phyloP scores from a whole-genome alignment of 1,139 yeast species.

The Pichia sp. region DNA sequence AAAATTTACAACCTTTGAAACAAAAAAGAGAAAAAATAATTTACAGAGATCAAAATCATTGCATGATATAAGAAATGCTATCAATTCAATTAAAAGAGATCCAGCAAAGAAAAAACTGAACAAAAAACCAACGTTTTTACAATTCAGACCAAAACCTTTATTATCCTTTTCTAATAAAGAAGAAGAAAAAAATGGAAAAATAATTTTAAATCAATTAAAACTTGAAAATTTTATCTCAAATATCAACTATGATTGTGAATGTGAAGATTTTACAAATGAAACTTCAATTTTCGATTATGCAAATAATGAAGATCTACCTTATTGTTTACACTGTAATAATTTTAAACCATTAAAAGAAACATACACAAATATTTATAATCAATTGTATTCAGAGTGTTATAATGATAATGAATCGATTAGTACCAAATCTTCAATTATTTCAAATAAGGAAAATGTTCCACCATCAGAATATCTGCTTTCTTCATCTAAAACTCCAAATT shows the following conservation, averaged over 20 bases:
- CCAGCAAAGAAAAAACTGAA: not conserved
- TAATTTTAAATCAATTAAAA: too few relatives aligned
- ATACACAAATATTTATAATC: not conserved
- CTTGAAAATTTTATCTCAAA: not conserved
- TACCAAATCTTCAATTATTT: constrained; percentile 4
- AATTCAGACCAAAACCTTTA: too few relatives aligned
- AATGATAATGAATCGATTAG: not conserved
- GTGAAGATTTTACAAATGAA: not conserved
- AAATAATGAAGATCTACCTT: not conserved
- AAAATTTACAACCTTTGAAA: not conserved
- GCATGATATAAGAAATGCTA: not conserved
- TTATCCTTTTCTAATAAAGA: too few relatives aligned
- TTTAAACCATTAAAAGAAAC: not conserved
- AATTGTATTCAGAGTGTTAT: constrained; percentile 2
- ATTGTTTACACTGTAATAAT: not conserved
- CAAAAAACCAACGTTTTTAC: not conserved
- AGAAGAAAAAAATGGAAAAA: too few relatives aligned
- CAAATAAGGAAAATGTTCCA: constrained; percentile 5
- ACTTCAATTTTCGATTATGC: constrained; percentile 1
- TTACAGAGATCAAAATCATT: not conserved
- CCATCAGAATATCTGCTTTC: constrained; percentile 2
- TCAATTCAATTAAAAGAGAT: constrained; percentile 1
- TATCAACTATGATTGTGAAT: not conserved
- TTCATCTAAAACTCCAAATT: constrained; percentile 10
- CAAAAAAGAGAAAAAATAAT: not conserved